Base-by-base conservation (phyloP, 2,329 filamentous ascomycete species). In the Penicillium palitans region DNA sequence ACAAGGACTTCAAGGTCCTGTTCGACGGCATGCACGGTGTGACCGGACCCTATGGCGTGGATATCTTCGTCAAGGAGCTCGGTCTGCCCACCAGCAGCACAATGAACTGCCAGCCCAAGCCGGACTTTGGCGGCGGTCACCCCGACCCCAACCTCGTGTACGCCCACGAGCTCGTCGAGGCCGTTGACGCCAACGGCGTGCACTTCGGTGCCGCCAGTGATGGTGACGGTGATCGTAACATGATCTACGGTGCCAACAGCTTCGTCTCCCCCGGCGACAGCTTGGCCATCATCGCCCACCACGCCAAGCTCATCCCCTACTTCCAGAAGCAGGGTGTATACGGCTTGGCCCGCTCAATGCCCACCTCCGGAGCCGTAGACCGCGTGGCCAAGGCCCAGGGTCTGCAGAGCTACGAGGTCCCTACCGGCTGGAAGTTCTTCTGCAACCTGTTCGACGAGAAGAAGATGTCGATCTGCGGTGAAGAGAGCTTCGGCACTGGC, bases 381-480 rank as follows among this genome's bases (percentile, higher is more conserved):
- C 87, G 96, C 17, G 95, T 99, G 41, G 95, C 95, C 68, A 91
- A 96, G 84, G 92, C 91, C 71, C 93, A 97, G 81, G 90, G 90
- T 37, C 84, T 99, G 42, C 82, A 91, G 80, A 89, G 87, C 79
- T 99, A 99, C 80, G 95, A 99, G 79, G 95, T 99, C 1, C 95
- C 95, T 39, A 99, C 95, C 0, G 95, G 95, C 70, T 99, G 95
- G 95, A 97, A 97, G 79, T 97, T 97, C 84, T 97, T 97, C 87
- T 97, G 93, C 74, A 91, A 92, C 69, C 84, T 97, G 58, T 96
- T 97, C 71, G 93, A 97, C 72, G 89, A 91, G 65, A 83, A 96
- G 79, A 96, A 96, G 84, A 89, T 97, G 73, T 96, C 95, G 72
- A 99, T 99, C 75, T 99, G 95, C 74, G 95, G 95, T 59, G 95